A percentile compares a stretch with the other conserved stretches of the same genome.
phyloP scores from a whole-genome alignment of 2,329 filamentous ascomycete genomes.

The Huntiella abstrusa region DNA sequence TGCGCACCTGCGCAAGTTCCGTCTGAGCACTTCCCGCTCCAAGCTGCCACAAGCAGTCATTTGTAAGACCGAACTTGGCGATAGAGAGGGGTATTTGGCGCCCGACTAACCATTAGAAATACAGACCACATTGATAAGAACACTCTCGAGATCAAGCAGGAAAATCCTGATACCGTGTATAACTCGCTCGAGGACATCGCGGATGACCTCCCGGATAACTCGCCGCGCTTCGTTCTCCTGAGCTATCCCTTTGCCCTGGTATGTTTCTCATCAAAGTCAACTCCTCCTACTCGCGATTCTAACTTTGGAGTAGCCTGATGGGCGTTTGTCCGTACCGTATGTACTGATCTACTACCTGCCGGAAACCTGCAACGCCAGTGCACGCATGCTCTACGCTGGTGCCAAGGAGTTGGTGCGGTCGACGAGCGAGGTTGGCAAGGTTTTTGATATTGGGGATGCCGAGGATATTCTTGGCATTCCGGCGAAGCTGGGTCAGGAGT shows the following conservation, averaged over 20 bases:
- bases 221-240: conserved; percentile 65
- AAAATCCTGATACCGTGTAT: conserved; percentile 60
- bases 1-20: conserved; percentile 83
- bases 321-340: conserved; percentile 76
- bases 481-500: conserved; percentile 30
- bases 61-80: conserved; percentile 48
- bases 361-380: conserved; percentile 69
- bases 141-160: conserved; percentile 73
- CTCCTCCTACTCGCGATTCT: not conserved
- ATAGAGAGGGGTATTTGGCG: not conserved
- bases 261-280: conserved; percentile 15
- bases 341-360: conserved; percentile 91
- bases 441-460: conserved; percentile 65
- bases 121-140: conserved; percentile 78
- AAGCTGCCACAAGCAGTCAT: conserved; percentile 81
- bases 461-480: conserved; percentile 77
- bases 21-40: conserved; percentile 70
- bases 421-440: conserved; percentile 71
- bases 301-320: conserved; percentile 41
- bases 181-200: conserved; percentile 60
- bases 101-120: not conserved
- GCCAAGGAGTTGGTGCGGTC: conserved; percentile 93
- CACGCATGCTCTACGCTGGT: conserved; percentile 85
- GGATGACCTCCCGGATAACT: conserved; percentile 83
- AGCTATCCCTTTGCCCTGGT: conserved; percentile 63